phyloP scores from a whole-genome alignment of 2,329 filamentous ascomycete species.

The Teratosphaeriaceae sp. region DNA sequence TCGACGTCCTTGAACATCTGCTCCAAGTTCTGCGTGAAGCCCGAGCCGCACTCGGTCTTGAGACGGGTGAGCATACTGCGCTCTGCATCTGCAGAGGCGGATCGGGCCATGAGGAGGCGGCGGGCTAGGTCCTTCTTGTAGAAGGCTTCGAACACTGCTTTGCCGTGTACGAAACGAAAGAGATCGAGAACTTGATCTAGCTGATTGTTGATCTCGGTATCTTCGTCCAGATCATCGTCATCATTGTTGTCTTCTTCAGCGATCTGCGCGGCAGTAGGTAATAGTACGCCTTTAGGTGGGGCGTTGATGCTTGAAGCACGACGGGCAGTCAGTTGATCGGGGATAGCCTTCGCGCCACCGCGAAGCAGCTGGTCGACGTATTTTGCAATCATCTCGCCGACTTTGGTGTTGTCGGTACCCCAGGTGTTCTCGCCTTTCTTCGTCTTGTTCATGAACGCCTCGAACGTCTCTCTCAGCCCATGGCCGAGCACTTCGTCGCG shows the following conservation, averaged over 20 bases:
- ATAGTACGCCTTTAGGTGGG: constrained; percentile 16
- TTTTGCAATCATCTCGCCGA: constrained; percentile 98
- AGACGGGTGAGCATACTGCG: constrained; percentile 89
- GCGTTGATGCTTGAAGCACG: constrained; percentile 35
- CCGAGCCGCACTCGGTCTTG: constrained; percentile 87
- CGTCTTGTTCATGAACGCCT: constrained; percentile 83
- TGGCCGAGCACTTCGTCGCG: constrained; percentile 71
- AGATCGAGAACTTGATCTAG: constrained; percentile 88
- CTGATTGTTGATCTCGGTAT: constrained; percentile 84
- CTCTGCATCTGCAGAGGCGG: constrained; percentile 91
- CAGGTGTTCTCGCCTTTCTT: constrained; percentile 65
- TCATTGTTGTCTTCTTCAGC: constrained; percentile 53
- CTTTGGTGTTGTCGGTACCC: constrained; percentile 81
- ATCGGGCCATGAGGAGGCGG: constrained; percentile 82
- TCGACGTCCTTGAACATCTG: constrained; percentile 99
- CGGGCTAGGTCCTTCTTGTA: constrained; percentile 97
- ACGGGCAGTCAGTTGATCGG: constrained; percentile 52
- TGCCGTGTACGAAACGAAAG: constrained; percentile 95
- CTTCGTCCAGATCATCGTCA: constrained; percentile 70
- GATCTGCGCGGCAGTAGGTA: constrained; percentile 47
- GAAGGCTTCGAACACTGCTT: constrained; percentile 96
- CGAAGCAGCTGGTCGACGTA: constrained; percentile 86
- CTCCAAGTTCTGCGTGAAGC: constrained; percentile 94
- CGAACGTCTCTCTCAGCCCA: constrained; percentile 76
- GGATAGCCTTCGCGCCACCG: constrained; percentile 78